Conservation (phyloP, 2,329 filamentous ascomycete genomes). For the Diaporthe vaccinii region DNA sequence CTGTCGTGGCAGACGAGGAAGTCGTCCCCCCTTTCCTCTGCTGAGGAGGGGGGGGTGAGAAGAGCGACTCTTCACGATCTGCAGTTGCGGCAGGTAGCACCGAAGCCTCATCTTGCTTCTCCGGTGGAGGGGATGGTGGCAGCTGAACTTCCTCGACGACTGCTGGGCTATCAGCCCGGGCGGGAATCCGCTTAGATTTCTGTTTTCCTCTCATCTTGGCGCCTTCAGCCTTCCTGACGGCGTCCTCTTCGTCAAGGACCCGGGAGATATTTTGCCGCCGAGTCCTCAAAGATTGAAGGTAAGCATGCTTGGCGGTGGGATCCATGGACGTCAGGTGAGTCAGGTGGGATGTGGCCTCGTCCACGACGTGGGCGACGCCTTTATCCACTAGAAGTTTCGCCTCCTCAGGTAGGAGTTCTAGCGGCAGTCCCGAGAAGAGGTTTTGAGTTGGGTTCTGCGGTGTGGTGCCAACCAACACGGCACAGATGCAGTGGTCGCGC, state of each 20-base stretch:
- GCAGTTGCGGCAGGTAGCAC: background rate
- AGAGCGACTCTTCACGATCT: constrained; percentile 30
- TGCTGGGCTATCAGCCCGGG: constrained; percentile 8
- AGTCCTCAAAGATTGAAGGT: constrained; percentile 69
- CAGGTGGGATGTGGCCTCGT: constrained; percentile 81
- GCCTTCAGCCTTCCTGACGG: constrained; percentile 49
- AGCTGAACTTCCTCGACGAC: constrained; percentile 2
- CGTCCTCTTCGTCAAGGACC: constrained; percentile 55
- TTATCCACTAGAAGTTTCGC: constrained; percentile 84
- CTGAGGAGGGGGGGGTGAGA: background rate
- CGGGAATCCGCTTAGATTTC: constrained; percentile 38
- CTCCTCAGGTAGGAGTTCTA: constrained; percentile 94
- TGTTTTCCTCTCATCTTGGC: constrained; percentile 45
- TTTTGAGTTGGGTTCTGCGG: constrained; percentile 96
- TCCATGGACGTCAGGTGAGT: constrained; percentile 71
- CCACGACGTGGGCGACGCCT: constrained; percentile 82
- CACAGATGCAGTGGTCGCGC: constrained; percentile 85
- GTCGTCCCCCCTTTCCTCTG: background rate
- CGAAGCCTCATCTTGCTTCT: background rate
- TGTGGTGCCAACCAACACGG: constrained; percentile 87
- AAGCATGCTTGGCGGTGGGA: constrained; percentile 70
- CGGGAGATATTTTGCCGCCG: constrained; percentile 58
- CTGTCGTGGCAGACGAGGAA: constrained; percentile 17
- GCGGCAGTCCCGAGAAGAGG: constrained; percentile 88
- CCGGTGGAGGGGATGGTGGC: constrained; percentile 13